Percentiles rank a stretch among this genome's conserved stretches.
These are phyloP conservation scores for Bipolaris zeicola DNA, from an alignment of 2,329 filamentous ascomycete species.

Conservation along the genomic window DNA sequence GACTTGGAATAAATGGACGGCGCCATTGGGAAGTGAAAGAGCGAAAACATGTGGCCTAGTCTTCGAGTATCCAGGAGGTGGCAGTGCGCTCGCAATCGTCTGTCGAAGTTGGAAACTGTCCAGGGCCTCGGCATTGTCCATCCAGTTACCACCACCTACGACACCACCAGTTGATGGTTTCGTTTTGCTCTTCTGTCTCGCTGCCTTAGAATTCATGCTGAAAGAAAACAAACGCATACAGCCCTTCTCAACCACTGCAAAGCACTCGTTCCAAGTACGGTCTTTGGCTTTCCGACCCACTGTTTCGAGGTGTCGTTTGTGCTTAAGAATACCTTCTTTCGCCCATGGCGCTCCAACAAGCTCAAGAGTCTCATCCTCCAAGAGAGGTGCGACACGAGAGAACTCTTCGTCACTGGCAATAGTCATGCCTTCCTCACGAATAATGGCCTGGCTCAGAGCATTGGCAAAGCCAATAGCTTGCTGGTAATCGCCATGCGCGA, in stretches of 20 bases:
- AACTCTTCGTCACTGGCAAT: conserved; percentile 63
- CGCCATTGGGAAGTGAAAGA: conserved; percentile 85
- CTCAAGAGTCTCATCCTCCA: conserved; percentile 92
- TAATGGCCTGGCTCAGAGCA: conserved; percentile 93
- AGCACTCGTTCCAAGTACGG: conserved; percentile 91
- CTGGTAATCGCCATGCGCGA: conserved; percentile 81
- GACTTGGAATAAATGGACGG: conserved; percentile 97
- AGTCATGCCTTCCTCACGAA: conserved; percentile 77
- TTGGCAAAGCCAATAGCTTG: conserved; percentile 98
- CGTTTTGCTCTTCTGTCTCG: conserved; percentile 68
- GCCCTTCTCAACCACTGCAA: conserved; percentile 94
- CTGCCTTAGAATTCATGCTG: conserved; percentile 74
- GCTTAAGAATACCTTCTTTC: conserved; percentile 93
- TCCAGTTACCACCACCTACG: conserved; percentile 97
- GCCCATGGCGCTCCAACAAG: conserved; percentile 96
- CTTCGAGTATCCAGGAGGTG: conserved; percentile 90
- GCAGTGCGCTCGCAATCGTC: conserved; percentile 87
- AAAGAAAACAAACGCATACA: conserved; percentile 95
- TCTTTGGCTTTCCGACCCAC: conserved; percentile 92
- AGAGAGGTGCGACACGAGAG: conserved; percentile 65
- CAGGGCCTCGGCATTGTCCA: conserved; percentile 89
- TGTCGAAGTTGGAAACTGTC: conserved; percentile 88
- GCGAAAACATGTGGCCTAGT: conserved; percentile 92
- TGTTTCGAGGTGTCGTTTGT: conserved; percentile 94
- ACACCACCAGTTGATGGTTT: conserved; percentile 65